These are phyloP conservation scores for Eremothecium gossypii DNA, from an alignment of 1,139 yeast species.

Conservation along the genomic window DNA sequence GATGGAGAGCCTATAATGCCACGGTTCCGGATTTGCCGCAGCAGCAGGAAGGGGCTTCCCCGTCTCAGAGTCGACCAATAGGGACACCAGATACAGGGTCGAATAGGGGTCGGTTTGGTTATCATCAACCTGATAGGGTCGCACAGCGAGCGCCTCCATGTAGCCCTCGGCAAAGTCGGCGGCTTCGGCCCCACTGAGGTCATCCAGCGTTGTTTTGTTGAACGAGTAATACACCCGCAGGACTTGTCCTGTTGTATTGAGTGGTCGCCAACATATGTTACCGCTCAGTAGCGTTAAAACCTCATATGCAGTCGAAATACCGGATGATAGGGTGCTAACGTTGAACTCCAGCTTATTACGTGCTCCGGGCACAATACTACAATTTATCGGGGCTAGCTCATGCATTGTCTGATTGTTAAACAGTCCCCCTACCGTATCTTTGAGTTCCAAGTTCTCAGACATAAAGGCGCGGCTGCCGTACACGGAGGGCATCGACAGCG, in stretches of 20 bases:
- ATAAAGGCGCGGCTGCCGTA: too few relatives aligned
- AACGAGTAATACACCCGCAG: conserved; percentile 44
- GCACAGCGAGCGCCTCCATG: conserved; percentile 45
- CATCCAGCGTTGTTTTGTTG: conserved; percentile 34
- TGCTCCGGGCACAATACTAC: conserved; percentile 13
- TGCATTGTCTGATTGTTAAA: too few relatives aligned
- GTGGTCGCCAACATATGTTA: conserved; percentile 46
- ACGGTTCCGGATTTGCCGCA: conserved; percentile 34
- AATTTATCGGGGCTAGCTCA: neutral
- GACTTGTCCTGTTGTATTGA: conserved; percentile 29
- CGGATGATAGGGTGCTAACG: conserved; percentile 14
- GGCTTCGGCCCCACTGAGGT: conserved; percentile 15
- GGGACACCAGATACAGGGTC: conserved; percentile 38
- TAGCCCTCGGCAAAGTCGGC: conserved; percentile 42
- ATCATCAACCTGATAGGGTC: conserved; percentile 24
- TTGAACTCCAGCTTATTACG: conserved; percentile 19
- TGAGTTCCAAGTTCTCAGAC: too few relatives aligned
- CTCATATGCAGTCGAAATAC: conserved; percentile 34
- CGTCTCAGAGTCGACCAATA: conserved; percentile 19
- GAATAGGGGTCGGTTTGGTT: conserved; percentile 18
- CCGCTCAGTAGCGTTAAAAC: conserved; percentile 51
- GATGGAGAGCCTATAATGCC: conserved; percentile 62
- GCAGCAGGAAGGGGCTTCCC: conserved; percentile 38
- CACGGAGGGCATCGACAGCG: too few relatives aligned
- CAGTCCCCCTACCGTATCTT: too few relatives aligned